Percentiles rank a stretch among this genome's conserved stretches.
Conservation (phyloP, 108 stramenopile species). For the Stephanodiscus minutulus region DNA sequence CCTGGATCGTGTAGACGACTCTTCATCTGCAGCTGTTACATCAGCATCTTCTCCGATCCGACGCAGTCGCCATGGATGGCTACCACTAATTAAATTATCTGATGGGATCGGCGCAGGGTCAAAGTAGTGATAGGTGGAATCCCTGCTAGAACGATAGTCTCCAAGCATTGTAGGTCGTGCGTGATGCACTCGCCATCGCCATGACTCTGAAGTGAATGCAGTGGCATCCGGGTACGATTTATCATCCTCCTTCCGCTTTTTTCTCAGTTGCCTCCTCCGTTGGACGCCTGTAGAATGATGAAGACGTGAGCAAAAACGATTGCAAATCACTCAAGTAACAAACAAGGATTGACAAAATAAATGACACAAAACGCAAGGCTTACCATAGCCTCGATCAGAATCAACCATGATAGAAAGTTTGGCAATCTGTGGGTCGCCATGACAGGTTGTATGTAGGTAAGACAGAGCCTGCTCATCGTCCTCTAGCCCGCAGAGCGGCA, state of each 20-base stretch:
- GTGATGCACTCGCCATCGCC: conserved; percentile 51
- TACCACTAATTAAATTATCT: conserved; percentile 22
- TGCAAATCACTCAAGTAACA: background rate
- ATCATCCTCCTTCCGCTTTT: conserved; percentile 39
- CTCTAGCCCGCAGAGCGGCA: conserved; percentile 46
- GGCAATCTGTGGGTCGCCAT: conserved; percentile 36
- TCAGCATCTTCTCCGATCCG: conserved; percentile 6
- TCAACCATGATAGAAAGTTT: conserved; percentile 45
- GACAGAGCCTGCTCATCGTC: conserved; percentile 46
- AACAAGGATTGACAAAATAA: background rate
- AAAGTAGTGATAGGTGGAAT: conserved; percentile 42
- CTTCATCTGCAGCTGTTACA: conserved; percentile 12
- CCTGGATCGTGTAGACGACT: conserved; percentile 12
- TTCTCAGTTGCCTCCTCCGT: conserved; percentile 37
- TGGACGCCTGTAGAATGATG: conserved; percentile 27
- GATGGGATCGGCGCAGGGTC: conserved; percentile 16
- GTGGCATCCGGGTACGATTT: conserved; percentile 38
- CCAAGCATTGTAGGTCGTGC: conserved; percentile 46
- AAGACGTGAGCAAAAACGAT: background rate
- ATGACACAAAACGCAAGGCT: background rate
- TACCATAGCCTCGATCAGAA: conserved; percentile 48
- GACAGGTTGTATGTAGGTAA: conserved; percentile 31
- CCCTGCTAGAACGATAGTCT: conserved; percentile 32
- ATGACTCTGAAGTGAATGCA: conserved; percentile 49
- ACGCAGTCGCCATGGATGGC: conserved; percentile 41